Percentiles rank a stretch among this genome's conserved stretches.
phyloP scores from a whole-genome alignment of 306 rosid genomes.

The Vigna trinervia region DNA sequence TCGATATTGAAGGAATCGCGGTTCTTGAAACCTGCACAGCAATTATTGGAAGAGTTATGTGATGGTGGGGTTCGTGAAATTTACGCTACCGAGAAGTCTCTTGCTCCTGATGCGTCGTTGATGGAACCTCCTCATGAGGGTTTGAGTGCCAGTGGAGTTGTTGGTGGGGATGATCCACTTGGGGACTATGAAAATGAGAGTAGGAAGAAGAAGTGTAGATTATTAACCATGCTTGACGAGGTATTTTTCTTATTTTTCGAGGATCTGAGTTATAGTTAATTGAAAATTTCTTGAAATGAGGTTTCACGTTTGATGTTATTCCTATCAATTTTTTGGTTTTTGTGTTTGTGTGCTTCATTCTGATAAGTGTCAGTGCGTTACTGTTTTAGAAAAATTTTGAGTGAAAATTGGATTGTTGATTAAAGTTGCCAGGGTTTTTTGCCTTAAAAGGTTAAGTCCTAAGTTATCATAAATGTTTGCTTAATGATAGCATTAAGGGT shows the following conservation, averaged over 20 bases:
- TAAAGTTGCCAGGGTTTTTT: background rate
- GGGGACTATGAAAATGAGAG: constrained; percentile 48
- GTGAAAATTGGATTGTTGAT: constrained; percentile 10
- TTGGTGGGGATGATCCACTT: constrained; percentile 47
- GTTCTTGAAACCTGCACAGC: constrained; percentile 78
- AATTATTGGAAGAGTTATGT: constrained; percentile 72
- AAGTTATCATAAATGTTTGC: background rate
- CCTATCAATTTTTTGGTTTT: constrained; percentile 22
- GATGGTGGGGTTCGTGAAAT: constrained; percentile 55
- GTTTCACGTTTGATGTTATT: constrained; percentile 33
- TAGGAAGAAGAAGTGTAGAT: constrained; percentile 61
- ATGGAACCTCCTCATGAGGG: constrained; percentile 58
- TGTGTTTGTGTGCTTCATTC: constrained; percentile 3
- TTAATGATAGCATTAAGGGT: constrained; percentile 37
- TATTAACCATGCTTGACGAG: constrained; percentile 88
- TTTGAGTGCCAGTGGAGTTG: constrained; percentile 29
- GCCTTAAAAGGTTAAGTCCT: constrained; percentile 8
- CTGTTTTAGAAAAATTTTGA: constrained; percentile 33
- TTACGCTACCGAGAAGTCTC: constrained; percentile 44
- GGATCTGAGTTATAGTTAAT: constrained; percentile 18
- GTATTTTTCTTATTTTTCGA: constrained; percentile 40
- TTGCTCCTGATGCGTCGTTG: constrained; percentile 53
- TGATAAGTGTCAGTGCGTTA: constrained; percentile 12
- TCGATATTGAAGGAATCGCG: constrained; percentile 81
- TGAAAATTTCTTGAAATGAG: background rate